Percentiles rank a stretch among this genome's conserved stretches.
Conservation (phyloP, 2,329 filamentous ascomycete species). For the Claviceps citrina region DNA sequence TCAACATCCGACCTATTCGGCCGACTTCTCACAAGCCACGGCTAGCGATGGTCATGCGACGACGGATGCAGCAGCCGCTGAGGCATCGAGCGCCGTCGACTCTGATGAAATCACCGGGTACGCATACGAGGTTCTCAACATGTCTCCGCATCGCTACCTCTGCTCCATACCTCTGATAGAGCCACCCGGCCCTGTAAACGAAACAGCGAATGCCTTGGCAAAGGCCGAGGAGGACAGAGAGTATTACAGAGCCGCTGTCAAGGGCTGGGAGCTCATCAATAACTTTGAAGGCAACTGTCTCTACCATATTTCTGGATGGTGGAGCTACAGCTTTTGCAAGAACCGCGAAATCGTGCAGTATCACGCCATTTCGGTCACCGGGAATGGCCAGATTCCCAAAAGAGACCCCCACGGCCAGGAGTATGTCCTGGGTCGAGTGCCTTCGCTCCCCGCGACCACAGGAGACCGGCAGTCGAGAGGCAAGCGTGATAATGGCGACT, state of each 20-base stretch:
- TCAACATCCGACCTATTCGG: slow-evolving; percentile 23
- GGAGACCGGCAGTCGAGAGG: slow-evolving; percentile 6
- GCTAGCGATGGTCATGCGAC: slow-evolving; percentile 14
- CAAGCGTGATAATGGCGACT: slow-evolving; percentile 10
- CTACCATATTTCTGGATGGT: slow-evolving; percentile 75
- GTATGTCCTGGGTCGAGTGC: slow-evolving; percentile 55
- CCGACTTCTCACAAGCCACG: slow-evolving; percentile 25
- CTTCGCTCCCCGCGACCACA: slow-evolving; percentile 18
- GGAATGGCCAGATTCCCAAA: slow-evolving; percentile 56
- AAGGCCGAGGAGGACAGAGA: slow-evolving; percentile 68
- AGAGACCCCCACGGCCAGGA: slow-evolving; percentile 63
- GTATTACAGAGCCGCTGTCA: slow-evolving; percentile 57
- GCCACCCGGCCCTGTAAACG: slow-evolving; percentile 39
- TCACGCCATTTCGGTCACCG: slow-evolving; percentile 57
- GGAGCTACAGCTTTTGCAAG: slow-evolving; percentile 93
- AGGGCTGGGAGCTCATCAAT: slow-evolving; percentile 65
- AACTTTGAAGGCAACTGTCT: slow-evolving; percentile 72
- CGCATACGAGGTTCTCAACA: slow-evolving; percentile 57
- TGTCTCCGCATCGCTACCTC: slow-evolving; percentile 58
- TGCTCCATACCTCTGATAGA: slow-evolving; percentile 66
- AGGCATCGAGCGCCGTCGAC: slow-evolving; percentile 12
- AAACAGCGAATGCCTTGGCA: slow-evolving; percentile 50
- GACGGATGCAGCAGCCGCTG: neutral
- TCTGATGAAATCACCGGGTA: slow-evolving; percentile 17
- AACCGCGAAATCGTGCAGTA: slow-evolving; percentile 78